Evolutionary conservation across 2,329 filamentous ascomycete species (phyloP).

Genomic region (Exophiala bonariae): DNA sequence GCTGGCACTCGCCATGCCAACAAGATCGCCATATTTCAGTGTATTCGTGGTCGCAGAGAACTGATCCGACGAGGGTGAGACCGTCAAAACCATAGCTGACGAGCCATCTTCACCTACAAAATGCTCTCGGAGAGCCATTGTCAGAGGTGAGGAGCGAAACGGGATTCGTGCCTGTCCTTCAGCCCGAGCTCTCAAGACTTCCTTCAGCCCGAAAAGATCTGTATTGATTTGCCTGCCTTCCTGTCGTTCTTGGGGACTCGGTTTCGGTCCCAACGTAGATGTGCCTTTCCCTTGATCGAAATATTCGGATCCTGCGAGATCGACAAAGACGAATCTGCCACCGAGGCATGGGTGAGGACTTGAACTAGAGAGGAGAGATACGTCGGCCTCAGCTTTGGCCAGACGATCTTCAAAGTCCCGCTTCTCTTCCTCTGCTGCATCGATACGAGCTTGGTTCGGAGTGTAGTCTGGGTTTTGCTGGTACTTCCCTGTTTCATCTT

Average conservation of each 20-base stretch:
- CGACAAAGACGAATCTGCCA: slow-evolving; percentile 46
- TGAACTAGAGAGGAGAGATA: slow-evolving; percentile 29
- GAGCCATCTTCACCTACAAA: slow-evolving; percentile 33
- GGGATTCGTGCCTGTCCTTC: slow-evolving; percentile 37
- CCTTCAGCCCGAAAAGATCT: slow-evolving; percentile 47
- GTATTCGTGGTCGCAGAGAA: slow-evolving; percentile 45
- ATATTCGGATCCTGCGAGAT: slow-evolving; percentile 48
- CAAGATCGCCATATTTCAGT: slow-evolving; percentile 44
- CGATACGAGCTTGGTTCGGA: slow-evolving; percentile 40
- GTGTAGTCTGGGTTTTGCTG: slow-evolving; percentile 36
- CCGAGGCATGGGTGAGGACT: slow-evolving; percentile 35
- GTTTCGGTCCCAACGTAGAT: slow-evolving; percentile 26
- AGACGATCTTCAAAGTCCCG: slow-evolving; percentile 36
- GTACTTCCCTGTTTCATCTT: slow-evolving; percentile 34
- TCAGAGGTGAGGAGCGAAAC: slow-evolving; percentile 44
- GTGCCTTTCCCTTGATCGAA: slow-evolving; percentile 32
- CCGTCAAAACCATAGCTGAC: slow-evolving; percentile 42
- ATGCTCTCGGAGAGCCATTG: slow-evolving; percentile 44
- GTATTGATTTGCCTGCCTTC: slow-evolving; percentile 48
- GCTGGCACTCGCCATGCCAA: slow-evolving; percentile 33
- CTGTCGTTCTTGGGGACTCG: slow-evolving; percentile 40
- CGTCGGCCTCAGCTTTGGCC: slow-evolving; percentile 35
- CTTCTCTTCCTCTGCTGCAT: slow-evolving; percentile 42
- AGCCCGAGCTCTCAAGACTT: slow-evolving; percentile 44
- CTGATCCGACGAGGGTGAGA: slow-evolving; percentile 38